These are phyloP conservation scores for Boletales sp. DNA, from an alignment of 768 basidiomycete genomes.

Conservation along the genomic window DNA sequence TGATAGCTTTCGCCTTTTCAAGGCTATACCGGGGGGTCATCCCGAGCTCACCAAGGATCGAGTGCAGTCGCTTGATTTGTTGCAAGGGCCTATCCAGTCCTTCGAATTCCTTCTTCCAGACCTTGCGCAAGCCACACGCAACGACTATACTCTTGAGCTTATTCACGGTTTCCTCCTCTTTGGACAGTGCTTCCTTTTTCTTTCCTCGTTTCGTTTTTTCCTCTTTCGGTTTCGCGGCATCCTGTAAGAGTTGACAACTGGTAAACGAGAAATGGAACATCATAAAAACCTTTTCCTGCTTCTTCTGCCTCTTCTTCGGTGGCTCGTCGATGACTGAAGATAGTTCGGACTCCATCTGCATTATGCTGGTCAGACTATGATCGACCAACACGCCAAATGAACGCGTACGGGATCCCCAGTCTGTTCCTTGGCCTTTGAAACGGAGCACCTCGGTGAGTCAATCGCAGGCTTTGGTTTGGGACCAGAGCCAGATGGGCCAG, in stretches of 20 bases:
- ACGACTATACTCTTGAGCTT: constrained; percentile 67
- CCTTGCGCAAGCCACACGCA: constrained; percentile 74
- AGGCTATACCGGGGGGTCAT: constrained; percentile 77
- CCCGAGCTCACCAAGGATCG: constrained; percentile 66
- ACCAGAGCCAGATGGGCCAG: constrained; percentile 13
- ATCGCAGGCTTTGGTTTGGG: neutral
- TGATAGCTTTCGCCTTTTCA: constrained; percentile 78
- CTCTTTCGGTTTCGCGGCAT: constrained; percentile 16
- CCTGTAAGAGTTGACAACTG: constrained; percentile 9
- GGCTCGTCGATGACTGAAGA: constrained; percentile 58
- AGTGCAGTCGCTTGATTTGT: constrained; percentile 63
- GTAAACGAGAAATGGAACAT: neutral
- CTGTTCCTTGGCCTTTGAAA: constrained; percentile 5
- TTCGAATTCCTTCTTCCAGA: constrained; percentile 72
- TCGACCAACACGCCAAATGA: neutral
- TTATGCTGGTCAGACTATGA: constrained; percentile 21
- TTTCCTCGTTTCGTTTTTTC: constrained; percentile 28
- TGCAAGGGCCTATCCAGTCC: constrained; percentile 52
- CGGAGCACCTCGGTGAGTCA: constrained; percentile 3
- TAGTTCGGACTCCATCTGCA: constrained; percentile 43
- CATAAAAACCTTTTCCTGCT: constrained; percentile 34
- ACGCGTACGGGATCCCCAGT: constrained; percentile 20
- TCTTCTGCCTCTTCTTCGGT: constrained; percentile 45
- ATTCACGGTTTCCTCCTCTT: constrained; percentile 74
- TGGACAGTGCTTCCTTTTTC: constrained; percentile 37